Evolutionary conservation across 1,284 basidiomycete species (phyloP).

Genomic region (Sporisorium reilianum): DNA sequence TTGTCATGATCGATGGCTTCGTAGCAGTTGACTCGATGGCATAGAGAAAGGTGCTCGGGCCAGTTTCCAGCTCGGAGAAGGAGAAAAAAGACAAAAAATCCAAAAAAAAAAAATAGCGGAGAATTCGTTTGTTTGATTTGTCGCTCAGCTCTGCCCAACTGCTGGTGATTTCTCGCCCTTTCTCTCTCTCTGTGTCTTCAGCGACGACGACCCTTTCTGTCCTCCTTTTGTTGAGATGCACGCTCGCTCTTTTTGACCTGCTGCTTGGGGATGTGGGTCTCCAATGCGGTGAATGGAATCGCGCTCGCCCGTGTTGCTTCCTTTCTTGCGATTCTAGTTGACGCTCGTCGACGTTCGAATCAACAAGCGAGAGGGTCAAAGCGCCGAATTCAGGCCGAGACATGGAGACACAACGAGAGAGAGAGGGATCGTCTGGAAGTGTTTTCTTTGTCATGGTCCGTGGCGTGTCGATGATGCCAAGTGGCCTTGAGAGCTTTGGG

Average conservation of each 20-base stretch:
- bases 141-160: neutral
- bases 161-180: neutral
- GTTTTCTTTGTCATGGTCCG: constrained; percentile 1
- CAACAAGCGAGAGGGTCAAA: neutral
- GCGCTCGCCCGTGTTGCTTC: neutral
- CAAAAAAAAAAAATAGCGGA: constrained; percentile 7
- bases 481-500: neutral
- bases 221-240: constrained; percentile 9
- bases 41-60: constrained; percentile 9
- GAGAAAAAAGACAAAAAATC: too few species aligned
- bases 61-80: neutral
- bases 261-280: neutral
- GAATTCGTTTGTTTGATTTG: constrained; percentile 1
- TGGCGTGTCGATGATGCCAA: neutral
- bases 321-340: neutral
- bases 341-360: neutral
- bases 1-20: neutral
- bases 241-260: neutral
- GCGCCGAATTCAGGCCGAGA: constrained; percentile 1
- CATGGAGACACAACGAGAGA: neutral
- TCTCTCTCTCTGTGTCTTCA: neutral
- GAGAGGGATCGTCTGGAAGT: neutral
- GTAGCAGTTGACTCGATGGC: neutral
- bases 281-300: neutral
- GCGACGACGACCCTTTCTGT: too few species aligned